A percentile compares a stretch with the other conserved stretches of the same genome.
phyloP scores from a whole-genome alignment of 176 grass and related monocot species.

The Avena eriantha region DNA sequence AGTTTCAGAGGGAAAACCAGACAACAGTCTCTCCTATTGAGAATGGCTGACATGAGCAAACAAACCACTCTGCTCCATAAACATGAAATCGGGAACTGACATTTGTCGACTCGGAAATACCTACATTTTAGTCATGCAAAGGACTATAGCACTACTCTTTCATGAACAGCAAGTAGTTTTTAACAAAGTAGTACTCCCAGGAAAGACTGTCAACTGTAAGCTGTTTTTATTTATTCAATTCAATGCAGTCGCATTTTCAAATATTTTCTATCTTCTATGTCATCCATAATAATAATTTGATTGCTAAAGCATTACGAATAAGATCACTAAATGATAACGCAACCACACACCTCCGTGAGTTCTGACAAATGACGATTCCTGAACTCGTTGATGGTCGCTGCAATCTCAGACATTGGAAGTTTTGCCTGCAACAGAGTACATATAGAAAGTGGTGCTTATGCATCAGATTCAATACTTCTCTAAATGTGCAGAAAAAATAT shows the following conservation, averaged over 20 bases:
- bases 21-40: neutral
- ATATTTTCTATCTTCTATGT: neutral
- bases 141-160: neutral
- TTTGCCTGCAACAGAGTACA: slow-evolving; percentile 63
- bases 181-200: neutral
- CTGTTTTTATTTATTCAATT: neutral
- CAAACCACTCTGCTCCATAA: neutral
- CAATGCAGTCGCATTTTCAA: neutral
- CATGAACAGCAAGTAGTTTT: neutral
- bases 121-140: slow-evolving; percentile 19
- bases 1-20: neutral
- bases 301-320: slow-evolving; percentile 7
- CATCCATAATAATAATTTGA: neutral
- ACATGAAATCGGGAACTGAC: neutral
- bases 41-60: neutral
- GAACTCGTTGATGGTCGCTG: slow-evolving; percentile 90
- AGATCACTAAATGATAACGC: slow-evolving; percentile 11
- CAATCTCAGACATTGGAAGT: slow-evolving; percentile 94
- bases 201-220: neutral
- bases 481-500: slow-evolving; percentile 11
- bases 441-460: slow-evolving; percentile 13
- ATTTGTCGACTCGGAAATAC: neutral
- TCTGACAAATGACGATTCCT: slow-evolving; percentile 94
- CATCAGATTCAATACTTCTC: slow-evolving; percentile 28
- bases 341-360: slow-evolving; percentile 76